Evolutionary conservation across 495 filamentous ascomycete species (phyloP).

Genomic region (Pyrenopolyporus hunteri): DNA sequence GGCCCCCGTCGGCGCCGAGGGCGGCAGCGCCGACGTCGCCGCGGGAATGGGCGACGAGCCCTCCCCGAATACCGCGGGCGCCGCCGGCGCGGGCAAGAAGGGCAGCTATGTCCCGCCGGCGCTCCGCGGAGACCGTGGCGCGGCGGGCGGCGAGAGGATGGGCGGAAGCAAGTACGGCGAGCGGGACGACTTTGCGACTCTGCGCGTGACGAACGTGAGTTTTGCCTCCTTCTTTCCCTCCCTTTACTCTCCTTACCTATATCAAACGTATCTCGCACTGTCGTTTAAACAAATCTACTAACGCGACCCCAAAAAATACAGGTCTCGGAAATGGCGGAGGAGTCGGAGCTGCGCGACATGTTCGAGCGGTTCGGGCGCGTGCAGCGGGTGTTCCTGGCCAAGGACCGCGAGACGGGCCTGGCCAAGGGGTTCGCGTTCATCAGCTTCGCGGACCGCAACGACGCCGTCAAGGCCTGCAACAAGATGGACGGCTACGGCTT

Average conservation of each 20-base stretch:
- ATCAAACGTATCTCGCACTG: background rate
- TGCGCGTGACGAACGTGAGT: conserved; percentile 96
- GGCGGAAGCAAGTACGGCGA: conserved; percentile 85
- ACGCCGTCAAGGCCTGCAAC: conserved; percentile 89
- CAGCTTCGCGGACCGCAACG: conserved; percentile 85
- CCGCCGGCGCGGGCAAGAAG: conserved; percentile 63
- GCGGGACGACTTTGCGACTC: conserved; percentile 92
- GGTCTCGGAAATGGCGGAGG: conserved; percentile 97
- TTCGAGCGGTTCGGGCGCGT: conserved; percentile 97
- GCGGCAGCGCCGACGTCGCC: conserved; percentile 58
- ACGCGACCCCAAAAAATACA: conserved; percentile 41
- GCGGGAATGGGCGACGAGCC: conserved; percentile 61
- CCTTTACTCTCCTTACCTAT: background rate
- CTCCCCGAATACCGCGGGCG: conserved; percentile 38
- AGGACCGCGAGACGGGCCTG: conserved; percentile 90
- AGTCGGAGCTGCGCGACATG: conserved; percentile 91
- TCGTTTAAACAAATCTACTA: conserved; percentile 12
- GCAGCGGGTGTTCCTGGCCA: conserved; percentile 94
- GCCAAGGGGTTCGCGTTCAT: conserved; percentile 99
- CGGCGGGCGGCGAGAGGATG: conserved; percentile 80
- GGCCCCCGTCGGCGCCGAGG: conserved; percentile 61
- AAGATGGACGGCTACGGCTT: conserved; percentile 98
- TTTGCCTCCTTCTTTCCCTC: background rate
- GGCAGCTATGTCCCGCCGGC: conserved; percentile 92
- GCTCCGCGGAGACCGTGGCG: conserved; percentile 72